Conservation (phyloP, 2,329 filamentous ascomycete species). For the Paraphoma sp. region DNA sequence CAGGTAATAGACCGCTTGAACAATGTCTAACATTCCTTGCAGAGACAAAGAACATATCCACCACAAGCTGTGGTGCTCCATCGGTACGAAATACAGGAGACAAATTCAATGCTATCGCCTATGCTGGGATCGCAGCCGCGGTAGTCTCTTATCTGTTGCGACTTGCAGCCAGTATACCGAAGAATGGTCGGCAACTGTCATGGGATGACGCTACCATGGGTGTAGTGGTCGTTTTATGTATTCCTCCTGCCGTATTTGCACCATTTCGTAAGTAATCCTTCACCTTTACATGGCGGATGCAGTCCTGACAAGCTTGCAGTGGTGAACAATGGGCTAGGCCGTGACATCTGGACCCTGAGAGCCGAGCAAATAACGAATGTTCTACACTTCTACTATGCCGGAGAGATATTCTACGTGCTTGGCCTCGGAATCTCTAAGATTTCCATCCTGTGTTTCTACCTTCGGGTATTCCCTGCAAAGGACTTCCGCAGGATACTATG, state of each 20-base stretch:
- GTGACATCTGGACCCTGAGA: constrained; percentile 60
- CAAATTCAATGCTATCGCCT: constrained; percentile 35
- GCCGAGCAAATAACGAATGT: constrained; percentile 52
- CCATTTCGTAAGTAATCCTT: constrained; percentile 22
- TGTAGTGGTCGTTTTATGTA: constrained; percentile 43
- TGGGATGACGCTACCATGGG: constrained; percentile 49
- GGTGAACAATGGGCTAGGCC: constrained; percentile 51
- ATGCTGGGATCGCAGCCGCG: constrained; percentile 39
- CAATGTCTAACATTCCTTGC: neutral
- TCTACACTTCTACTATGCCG: constrained; percentile 31
- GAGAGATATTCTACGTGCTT: constrained; percentile 44
- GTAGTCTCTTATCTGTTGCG: constrained; percentile 42
- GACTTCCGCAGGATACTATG: constrained; percentile 33
- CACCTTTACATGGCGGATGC: constrained; percentile 7
- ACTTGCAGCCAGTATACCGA: constrained; percentile 42
- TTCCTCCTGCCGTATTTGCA: constrained; percentile 29
- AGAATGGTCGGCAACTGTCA: constrained; percentile 43
- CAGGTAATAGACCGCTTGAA: too few relatives aligned
- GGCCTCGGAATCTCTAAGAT: constrained; percentile 40
- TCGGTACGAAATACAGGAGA: constrained; percentile 39
- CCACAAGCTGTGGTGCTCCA: constrained; percentile 43
- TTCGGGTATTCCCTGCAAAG: constrained; percentile 42
- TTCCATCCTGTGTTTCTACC: constrained; percentile 44
- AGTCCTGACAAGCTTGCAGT: constrained; percentile 29
- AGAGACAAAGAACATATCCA: constrained; percentile 49